Percentiles rank a stretch among this genome's conserved stretches.
phyloP scores from a whole-genome alignment of 2,329 filamentous ascomycete species.

The Hymenoscyphus albidus region DNA sequence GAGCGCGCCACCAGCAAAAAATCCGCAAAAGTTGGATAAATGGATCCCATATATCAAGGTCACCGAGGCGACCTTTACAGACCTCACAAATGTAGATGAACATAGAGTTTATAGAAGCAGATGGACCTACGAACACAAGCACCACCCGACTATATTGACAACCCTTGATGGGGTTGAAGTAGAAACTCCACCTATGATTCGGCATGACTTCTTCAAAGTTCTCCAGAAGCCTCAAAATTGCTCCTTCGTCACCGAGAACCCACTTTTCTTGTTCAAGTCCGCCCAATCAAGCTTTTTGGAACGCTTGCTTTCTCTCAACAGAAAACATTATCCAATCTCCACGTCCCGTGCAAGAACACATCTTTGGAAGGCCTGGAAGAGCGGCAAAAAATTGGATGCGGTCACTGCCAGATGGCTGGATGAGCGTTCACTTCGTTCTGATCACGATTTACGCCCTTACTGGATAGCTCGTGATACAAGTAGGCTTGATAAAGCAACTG shows the following conservation, averaged over 20 bases:
- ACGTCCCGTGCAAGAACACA: constrained; percentile 41
- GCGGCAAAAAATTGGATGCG: constrained; percentile 42
- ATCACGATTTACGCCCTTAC: constrained; percentile 38
- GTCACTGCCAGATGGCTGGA: constrained; percentile 46
- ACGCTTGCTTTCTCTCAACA: constrained; percentile 37
- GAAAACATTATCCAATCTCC: constrained; percentile 36
- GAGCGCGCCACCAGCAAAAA: constrained; percentile 47
- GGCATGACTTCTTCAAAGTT: constrained; percentile 42
- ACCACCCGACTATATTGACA: constrained; percentile 43
- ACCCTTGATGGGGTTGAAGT: constrained; percentile 46
- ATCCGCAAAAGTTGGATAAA: constrained; percentile 45
- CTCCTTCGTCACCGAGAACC: constrained; percentile 49
- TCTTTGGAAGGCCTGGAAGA: constrained; percentile 47
- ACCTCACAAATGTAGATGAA: constrained; percentile 39
- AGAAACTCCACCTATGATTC: constrained; percentile 50
- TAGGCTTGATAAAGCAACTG: constrained; percentile 38
- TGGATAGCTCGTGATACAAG: constrained; percentile 39
- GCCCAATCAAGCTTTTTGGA: constrained; percentile 24
- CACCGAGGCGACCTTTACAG: constrained; percentile 50
- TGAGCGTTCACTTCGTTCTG: constrained; percentile 40
- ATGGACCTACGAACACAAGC: constrained; percentile 45
- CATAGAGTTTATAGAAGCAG: constrained; percentile 44
- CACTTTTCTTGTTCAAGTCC: constrained; percentile 44
- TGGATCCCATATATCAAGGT: constrained; percentile 54
- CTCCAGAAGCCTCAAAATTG: constrained; percentile 40